Conservation (phyloP, 345 rosid genomes). For the Reutealis trisperma region DNA sequence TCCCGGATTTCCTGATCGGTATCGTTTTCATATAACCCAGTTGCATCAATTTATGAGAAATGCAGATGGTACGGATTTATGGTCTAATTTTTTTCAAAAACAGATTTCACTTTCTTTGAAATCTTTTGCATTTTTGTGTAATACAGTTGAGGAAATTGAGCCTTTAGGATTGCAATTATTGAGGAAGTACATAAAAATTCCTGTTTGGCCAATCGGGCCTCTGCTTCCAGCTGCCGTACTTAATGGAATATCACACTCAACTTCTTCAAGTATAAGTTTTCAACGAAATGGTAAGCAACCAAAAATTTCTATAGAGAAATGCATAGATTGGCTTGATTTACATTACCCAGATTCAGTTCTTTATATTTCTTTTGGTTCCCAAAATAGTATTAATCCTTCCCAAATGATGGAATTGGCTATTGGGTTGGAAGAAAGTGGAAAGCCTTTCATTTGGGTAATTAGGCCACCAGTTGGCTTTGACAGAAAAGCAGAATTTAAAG, state of each 20-base stretch:
- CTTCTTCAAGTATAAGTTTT: constrained; percentile 1
- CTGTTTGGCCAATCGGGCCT: constrained; percentile 50
- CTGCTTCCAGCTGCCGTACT: constrained; percentile 38
- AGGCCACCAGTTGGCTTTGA: constrained; percentile 53
- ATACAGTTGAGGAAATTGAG: constrained; percentile 47
- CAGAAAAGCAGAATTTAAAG: constrained; percentile 33
- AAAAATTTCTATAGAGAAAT: constrained; percentile 34
- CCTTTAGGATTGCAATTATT: constrained; percentile 30
- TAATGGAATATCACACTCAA: background rate
- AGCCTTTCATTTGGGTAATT: constrained; percentile 54
- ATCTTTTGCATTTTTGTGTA: constrained; percentile 43
- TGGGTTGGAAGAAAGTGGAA: constrained; percentile 43
- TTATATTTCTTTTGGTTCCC: constrained; percentile 55
- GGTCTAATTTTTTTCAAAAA: constrained; percentile 46
- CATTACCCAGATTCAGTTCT: constrained; percentile 38
- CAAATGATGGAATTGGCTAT: constrained; percentile 51
- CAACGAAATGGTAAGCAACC: constrained; percentile 29
- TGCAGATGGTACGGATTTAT: constrained; percentile 43
- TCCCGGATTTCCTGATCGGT: constrained; percentile 49
- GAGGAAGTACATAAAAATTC: constrained; percentile 32
- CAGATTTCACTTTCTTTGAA: constrained; percentile 29
- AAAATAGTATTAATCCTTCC: constrained; percentile 39
- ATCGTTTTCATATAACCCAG: constrained; percentile 41
- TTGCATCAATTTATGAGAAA: constrained; percentile 30
- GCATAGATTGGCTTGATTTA: constrained; percentile 42